A percentile compares a stretch with the other conserved stretches of the same genome.
These are phyloP conservation scores for Vishniacozyma victoriae DNA, from an alignment of 768 basidiomycete species.

Conservation along the genomic window DNA sequence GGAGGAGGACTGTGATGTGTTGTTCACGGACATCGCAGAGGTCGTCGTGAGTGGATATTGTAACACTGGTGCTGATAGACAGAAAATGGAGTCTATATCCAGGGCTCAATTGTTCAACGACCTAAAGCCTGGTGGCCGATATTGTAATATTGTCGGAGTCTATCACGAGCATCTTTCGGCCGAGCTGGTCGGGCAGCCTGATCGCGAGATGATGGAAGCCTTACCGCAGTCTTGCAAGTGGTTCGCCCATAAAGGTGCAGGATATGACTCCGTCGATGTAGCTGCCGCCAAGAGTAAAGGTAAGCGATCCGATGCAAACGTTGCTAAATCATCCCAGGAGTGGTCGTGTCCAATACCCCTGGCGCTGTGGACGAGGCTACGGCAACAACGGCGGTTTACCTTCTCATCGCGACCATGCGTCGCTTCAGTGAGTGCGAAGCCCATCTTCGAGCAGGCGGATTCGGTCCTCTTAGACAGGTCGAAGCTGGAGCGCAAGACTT, in stretches of 20 bases:
- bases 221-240: slow-evolving; percentile 6
- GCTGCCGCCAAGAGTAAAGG: slow-evolving; percentile 8
- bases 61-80: not conserved
- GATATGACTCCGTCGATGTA: slow-evolving; percentile 20
- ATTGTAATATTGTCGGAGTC: slow-evolving; percentile 63
- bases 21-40: slow-evolving; percentile 63
- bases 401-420: slow-evolving; percentile 31
- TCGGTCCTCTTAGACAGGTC: not conserved
- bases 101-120: slow-evolving; percentile 63
- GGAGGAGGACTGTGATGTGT: slow-evolving; percentile 43
- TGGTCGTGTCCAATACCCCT: slow-evolving; percentile 73
- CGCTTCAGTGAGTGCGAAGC: slow-evolving; percentile 13
- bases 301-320: not conserved
- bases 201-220: slow-evolving; percentile 16
- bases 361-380: slow-evolving; percentile 85
- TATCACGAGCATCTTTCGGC: slow-evolving; percentile 68
- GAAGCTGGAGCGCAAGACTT: slow-evolving; percentile 39
- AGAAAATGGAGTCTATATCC: slow-evolving; percentile 58
- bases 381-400: slow-evolving; percentile 50
- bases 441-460: not conserved
- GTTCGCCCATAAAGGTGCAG: slow-evolving; percentile 17
- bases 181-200: slow-evolving; percentile 6
- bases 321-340: slow-evolving; percentile 1
- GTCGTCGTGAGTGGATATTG: slow-evolving; percentile 57
- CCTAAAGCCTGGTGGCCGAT: slow-evolving; percentile 57